phyloP scores from a whole-genome alignment of 2,329 filamentous ascomycete species.

The Trichoderma lentiforme region DNA sequence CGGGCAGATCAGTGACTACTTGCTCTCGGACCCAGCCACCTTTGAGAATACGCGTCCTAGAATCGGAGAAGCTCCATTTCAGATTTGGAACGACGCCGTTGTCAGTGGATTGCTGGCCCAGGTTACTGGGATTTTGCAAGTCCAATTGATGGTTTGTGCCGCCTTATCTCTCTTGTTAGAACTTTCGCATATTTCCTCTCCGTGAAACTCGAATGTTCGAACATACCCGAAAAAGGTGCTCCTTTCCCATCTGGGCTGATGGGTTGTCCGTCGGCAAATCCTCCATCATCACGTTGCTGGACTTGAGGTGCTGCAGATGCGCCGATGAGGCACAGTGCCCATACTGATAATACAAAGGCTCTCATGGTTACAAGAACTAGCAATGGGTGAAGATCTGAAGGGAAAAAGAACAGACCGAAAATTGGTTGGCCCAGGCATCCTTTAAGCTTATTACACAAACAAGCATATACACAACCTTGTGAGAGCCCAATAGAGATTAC shows the following conservation, averaged over 20 bases:
- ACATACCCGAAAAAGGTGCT: constrained; percentile 53
- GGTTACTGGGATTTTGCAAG: constrained; percentile 60
- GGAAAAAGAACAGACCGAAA: background rate
- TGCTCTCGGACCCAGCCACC: constrained; percentile 67
- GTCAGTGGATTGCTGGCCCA: constrained; percentile 60
- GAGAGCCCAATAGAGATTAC: background rate
- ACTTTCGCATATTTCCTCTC: background rate
- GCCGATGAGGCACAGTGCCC: constrained; percentile 17
- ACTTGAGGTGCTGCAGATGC: constrained; percentile 23
- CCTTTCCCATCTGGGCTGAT: constrained; percentile 57
- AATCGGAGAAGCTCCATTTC: constrained; percentile 68
- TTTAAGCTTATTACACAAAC: background rate
- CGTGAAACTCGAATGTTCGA: background rate
- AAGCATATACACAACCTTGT: constrained; percentile 10
- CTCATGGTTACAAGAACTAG: constrained; percentile 17
- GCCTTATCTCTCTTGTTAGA: constrained; percentile 39
- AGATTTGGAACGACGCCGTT: constrained; percentile 62
- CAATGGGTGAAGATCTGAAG: background rate
- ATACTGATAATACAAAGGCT: background rate
- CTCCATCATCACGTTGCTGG: constrained; percentile 24
- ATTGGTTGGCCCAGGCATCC: background rate
- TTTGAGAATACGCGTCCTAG: constrained; percentile 57
- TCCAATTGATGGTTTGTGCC: constrained; percentile 62
- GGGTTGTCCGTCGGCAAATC: constrained; percentile 52
- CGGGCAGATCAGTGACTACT: constrained; percentile 63